phyloP scores from a whole-genome alignment of 1,284 basidiomycete species.

The Trametes sp. region DNA sequence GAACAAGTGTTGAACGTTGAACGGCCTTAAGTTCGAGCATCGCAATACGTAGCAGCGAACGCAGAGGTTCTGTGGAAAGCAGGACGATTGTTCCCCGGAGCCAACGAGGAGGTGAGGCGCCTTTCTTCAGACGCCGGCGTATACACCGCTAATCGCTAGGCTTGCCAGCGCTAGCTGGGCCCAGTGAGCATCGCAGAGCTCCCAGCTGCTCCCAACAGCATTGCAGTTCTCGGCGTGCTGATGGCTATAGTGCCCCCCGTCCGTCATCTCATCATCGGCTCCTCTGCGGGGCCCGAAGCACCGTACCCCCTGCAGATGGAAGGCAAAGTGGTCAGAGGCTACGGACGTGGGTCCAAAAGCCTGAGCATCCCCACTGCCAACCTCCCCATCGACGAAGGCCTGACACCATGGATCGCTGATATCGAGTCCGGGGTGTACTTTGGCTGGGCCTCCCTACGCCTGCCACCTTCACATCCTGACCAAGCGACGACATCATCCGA shows the following conservation, averaged over 20 bases:
- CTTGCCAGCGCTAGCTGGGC: no score
- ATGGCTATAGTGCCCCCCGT: not conserved
- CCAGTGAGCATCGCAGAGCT: no score
- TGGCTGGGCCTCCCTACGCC: constrained; percentile 1
- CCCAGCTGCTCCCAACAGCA: not conserved
- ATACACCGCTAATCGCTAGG: no score
- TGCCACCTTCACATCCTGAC: not conserved
- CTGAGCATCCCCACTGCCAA: constrained; percentile 4
- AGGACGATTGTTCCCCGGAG: no score
- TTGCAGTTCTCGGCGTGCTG: not conserved
- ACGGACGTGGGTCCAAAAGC: not conserved
- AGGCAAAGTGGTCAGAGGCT: not conserved
- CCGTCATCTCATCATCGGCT: constrained; percentile 1
- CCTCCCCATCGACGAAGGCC: not conserved
- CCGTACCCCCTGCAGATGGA: constrained; percentile 3
- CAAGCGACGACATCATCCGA: not conserved
- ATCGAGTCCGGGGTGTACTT: not conserved
- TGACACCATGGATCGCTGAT: not conserved
- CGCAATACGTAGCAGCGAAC: no score
- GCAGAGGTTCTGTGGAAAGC: no score
- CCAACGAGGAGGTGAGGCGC: no score
- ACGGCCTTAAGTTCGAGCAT: no score
- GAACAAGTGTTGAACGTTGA: no score
- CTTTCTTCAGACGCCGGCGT: no score
- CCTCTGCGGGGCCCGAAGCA: not conserved